Evolutionary conservation across 2,329 filamentous ascomycete genomes (phyloP).

Genomic region (Cladorrhinum sp.): DNA sequence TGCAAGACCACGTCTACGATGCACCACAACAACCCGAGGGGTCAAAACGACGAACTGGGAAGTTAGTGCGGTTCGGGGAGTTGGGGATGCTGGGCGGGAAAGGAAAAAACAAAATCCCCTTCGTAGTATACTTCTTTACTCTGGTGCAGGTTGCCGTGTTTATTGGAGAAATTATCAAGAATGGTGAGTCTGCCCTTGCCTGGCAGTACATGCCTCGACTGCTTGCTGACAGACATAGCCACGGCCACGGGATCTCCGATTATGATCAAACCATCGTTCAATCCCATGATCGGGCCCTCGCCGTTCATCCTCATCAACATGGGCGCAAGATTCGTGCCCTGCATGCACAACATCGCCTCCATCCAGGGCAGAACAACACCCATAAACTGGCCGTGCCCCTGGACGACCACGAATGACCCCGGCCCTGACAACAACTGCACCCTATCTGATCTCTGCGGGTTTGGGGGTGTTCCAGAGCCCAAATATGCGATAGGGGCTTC

Average conservation of each 20-base stretch:
- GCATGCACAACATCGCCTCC: constrained; percentile 80
- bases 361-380: constrained; percentile 52
- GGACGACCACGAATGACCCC: constrained; percentile 60
- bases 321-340: constrained; percentile 87
- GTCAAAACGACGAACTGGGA: constrained; percentile 33
- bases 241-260: constrained; percentile 75
- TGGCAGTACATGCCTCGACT: constrained; percentile 1
- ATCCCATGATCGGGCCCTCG: constrained; percentile 95
- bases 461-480: constrained; percentile 71
- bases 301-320: constrained; percentile 91
- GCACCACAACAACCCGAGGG: constrained; percentile 36
- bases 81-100: constrained; percentile 55
- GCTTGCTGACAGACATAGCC: constrained; percentile 42
- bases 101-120: constrained; percentile 61
- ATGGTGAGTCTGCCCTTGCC: constrained; percentile 53
- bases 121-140: constrained; percentile 79
- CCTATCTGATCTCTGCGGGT: constrained; percentile 79
- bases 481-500: constrained; percentile 47
- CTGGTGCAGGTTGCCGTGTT: constrained; percentile 79
- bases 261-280: constrained; percentile 80
- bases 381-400: constrained; percentile 76
- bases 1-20: constrained; percentile 62
- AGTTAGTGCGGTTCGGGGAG: constrained; percentile 54
- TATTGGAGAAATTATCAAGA: constrained; percentile 81
- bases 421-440: constrained; percentile 58